A percentile compares a stretch with the other conserved stretches of the same genome.
These are phyloP conservation scores for Amylocystis lapponica DNA, from an alignment of 768 basidiomycete genomes.

Conservation along the genomic window DNA sequence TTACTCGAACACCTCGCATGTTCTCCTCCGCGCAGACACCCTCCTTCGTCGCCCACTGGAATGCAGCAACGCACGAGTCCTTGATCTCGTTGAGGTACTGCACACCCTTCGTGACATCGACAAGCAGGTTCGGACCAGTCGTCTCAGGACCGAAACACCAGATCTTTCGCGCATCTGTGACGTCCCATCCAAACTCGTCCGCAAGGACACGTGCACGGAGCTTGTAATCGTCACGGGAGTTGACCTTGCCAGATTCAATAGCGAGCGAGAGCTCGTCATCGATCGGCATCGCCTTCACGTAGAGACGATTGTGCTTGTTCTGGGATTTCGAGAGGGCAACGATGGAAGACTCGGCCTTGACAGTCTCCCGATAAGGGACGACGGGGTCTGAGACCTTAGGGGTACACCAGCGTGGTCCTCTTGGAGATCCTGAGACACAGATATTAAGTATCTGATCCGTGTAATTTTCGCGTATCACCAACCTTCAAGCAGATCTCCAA, in stretches of 20 bases:
- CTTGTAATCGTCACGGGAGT: conserved; percentile 96
- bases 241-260: conserved; percentile 84
- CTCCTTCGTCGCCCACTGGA: conserved; percentile 99
- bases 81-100: conserved; percentile 99
- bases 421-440: conserved; percentile 77
- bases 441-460: conserved; percentile 4
- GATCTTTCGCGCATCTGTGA: conserved; percentile 98
- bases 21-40: conserved; percentile 95
- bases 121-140: conserved; percentile 92
- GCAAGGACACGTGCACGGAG: conserved; percentile 91
- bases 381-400: conserved; percentile 98
- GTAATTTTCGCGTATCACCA: too few relatives aligned
- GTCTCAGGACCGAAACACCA: conserved; percentile 99
- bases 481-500: conserved; percentile 99
- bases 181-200: conserved; percentile 97
- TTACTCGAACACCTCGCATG: conserved; percentile 97
- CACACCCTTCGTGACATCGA: conserved; percentile 98
- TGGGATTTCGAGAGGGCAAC: conserved; percentile 98
- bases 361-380: conserved; percentile 96
- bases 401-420: conserved; percentile 99
- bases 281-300: conserved; percentile 86
- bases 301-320: conserved; percentile 99
- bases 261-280: conserved; percentile 93
- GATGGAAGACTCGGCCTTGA: conserved; percentile 92
- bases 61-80: conserved; percentile 97